Evolutionary conservation across 257 asterid genomes (phyloP), one percentile per base, ranked within the genome.

Genomic region (Nicotiana noctiflora): DNA sequence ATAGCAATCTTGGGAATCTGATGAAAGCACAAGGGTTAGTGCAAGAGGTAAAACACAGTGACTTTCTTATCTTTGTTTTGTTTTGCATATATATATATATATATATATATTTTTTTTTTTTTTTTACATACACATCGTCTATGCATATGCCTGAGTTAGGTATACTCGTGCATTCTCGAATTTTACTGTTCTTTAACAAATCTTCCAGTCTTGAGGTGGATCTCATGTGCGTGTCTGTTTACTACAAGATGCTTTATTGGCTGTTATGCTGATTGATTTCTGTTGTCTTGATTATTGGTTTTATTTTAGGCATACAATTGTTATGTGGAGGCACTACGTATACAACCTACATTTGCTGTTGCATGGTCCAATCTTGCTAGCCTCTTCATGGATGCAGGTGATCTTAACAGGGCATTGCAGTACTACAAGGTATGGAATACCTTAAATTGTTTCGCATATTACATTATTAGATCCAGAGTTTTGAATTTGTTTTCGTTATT

Each of bases 321-420:
- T 84, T 96, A 94, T 84, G 74, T 92, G 77, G 99, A 96, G 61
- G 99, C 99, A 81, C 91, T 96, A 61, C 92, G 94, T 40, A 89
- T 96, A 82, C 98, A 96, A 76, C 99, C 99, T 76, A 85, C 95
- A 25, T 96, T 96, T 90, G 98, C 99, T 76, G 90, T 96, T 83
- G 99, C 99, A 34, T 96, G 99, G 99, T 96, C 99, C 87, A 94
- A 94, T 89, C 97, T 96, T 85, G 99, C 99, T 88, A 96, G 98
- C 52, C 92, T 96, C 87, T 94, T 90, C 84, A 96, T 94, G 99
- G 99, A 96, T 85, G 91, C 94, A 27, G 97, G 98, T 75, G 99
- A 96, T 91, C 92, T 90, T 80, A 92, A 87, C 82, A 88, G 98
- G 86, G 98, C 99, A 82, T 85, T 92, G 90, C 98, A 96, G 85